phyloP scores from a whole-genome alignment of 768 basidiomycete species.

The Harrya chromipes region DNA sequence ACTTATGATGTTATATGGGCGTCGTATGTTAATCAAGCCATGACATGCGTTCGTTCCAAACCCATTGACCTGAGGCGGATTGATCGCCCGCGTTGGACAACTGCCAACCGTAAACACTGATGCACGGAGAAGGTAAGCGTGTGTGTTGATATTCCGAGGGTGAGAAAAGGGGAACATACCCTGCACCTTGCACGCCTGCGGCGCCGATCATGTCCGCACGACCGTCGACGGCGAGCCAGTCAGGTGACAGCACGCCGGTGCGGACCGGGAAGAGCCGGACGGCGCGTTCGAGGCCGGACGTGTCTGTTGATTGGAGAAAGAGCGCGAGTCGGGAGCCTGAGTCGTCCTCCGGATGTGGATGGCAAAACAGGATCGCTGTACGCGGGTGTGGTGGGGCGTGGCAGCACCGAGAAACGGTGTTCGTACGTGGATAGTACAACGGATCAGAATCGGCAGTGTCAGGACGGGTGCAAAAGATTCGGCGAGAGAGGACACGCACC shows the following conservation, averaged over 20 bases:
- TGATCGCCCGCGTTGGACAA: slow-evolving; percentile 9
- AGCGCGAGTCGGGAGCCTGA: slow-evolving; percentile 35
- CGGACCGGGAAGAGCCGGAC: slow-evolving; percentile 78
- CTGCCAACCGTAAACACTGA: slow-evolving; percentile 23
- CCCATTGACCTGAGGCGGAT: slow-evolving; percentile 37
- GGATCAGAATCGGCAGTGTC: not conserved
- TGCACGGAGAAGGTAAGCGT: not conserved
- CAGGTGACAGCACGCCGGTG: slow-evolving; percentile 73
- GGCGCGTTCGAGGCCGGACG: slow-evolving; percentile 60
- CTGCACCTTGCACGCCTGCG: slow-evolving; percentile 72
- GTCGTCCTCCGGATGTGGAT: slow-evolving; percentile 32
- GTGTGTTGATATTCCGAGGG: not conserved
- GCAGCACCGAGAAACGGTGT: too few species aligned
- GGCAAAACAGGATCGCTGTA: slow-evolving; percentile 57
- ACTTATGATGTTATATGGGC: slow-evolving; percentile 16
- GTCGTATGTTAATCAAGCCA: slow-evolving; percentile 43
- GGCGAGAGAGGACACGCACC: slow-evolving; percentile 6
- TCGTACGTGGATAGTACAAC: not conserved
- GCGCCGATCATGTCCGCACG: slow-evolving; percentile 58
- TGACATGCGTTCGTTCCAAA: slow-evolving; percentile 46
- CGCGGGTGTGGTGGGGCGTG: too few species aligned
- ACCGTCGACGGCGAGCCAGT: slow-evolving; percentile 67
- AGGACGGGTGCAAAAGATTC: not conserved
- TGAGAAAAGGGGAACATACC: slow-evolving; percentile 44
- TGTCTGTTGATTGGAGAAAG: slow-evolving; percentile 60